Percentiles rank a stretch among this genome's conserved stretches.
Conservation (phyloP, 2,329 filamentous ascomycete genomes). For the Hymenotorrendiella dingleyae region DNA sequence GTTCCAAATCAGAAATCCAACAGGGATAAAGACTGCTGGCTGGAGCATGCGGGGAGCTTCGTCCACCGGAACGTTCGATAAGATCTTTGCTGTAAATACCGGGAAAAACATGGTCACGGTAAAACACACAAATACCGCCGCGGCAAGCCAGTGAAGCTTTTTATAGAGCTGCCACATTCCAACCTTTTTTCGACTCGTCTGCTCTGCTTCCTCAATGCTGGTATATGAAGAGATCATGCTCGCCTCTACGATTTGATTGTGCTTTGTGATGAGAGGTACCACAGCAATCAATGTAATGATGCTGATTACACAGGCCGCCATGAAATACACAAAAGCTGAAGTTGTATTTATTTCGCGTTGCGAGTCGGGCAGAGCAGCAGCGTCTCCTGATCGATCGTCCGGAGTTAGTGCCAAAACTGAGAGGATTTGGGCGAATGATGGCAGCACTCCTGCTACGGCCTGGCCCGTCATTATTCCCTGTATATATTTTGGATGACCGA, state of each 20-base stretch:
- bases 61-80: constrained; percentile 38
- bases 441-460: constrained; percentile 84
- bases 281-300: constrained; percentile 66
- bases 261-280: constrained; percentile 61
- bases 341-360: constrained; percentile 46
- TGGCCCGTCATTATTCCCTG: constrained; percentile 96
- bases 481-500: constrained; percentile 81
- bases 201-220: constrained; percentile 48
- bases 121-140: constrained; percentile 77
- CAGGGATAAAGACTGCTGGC: constrained; percentile 75
- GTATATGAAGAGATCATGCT: constrained; percentile 46
- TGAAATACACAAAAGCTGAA: constrained; percentile 85
- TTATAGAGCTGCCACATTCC: constrained; percentile 61
- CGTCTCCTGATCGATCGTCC: constrained; percentile 30
- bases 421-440: constrained; percentile 78
- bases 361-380: constrained; percentile 17
- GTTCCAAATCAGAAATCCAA: constrained; percentile 93
- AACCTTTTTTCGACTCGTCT: constrained; percentile 42
- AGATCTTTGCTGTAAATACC: constrained; percentile 73
- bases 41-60: constrained; percentile 55
- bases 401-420: constrained; percentile 65
- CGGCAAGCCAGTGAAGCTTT: constrained; percentile 73
- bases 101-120: constrained; percentile 89
- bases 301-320: constrained; percentile 77
- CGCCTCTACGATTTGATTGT: constrained; percentile 46